Conservation (phyloP, 2,329 filamentous ascomycete genomes). For the Allantophomopsis cytisporea region DNA sequence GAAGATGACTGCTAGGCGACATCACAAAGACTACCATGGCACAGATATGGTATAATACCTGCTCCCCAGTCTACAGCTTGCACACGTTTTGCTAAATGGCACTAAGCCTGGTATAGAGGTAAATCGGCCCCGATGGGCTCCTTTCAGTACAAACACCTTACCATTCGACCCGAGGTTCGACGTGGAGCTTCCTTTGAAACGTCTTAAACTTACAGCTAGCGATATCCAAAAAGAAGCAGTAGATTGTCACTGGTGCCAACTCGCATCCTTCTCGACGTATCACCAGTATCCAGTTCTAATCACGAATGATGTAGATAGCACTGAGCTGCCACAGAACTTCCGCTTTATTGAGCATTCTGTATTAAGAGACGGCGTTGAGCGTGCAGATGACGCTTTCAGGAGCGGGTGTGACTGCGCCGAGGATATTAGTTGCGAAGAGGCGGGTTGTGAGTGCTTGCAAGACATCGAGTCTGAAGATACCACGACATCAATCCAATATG, state of each 20-base stretch:
- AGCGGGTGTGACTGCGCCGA: constrained; percentile 55
- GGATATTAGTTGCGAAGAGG: constrained; percentile 51
- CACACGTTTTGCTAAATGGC: too few relatives aligned
- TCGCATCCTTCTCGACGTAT: constrained; percentile 38
- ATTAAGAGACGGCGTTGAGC: constrained; percentile 43
- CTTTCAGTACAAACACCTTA: too few relatives aligned
- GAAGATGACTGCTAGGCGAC: too few relatives aligned
- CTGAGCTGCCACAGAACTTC: constrained; percentile 47
- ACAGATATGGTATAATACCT: too few relatives aligned
- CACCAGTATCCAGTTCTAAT: constrained; percentile 41
- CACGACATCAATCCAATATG: constrained; percentile 35
- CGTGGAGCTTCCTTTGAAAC: too few relatives aligned
- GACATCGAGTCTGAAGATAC: constrained; percentile 35
- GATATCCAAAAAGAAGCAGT: constrained; percentile 21
- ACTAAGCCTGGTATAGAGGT: too few relatives aligned
- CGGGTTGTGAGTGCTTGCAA: constrained; percentile 51
- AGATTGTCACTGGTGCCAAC: constrained; percentile 48
- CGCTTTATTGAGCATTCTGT: constrained; percentile 52
- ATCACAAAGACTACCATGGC: too few relatives aligned
- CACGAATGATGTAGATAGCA: constrained; percentile 46
- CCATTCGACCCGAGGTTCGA: too few relatives aligned
- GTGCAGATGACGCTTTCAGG: constrained; percentile 46
- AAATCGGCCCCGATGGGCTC: too few relatives aligned
- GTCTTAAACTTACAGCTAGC: neutral
- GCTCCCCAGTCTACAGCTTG: too few relatives aligned